Evolutionary conservation across 163 green algal species (phyloP).

Genomic region (Chlorella variabilis): DNA sequence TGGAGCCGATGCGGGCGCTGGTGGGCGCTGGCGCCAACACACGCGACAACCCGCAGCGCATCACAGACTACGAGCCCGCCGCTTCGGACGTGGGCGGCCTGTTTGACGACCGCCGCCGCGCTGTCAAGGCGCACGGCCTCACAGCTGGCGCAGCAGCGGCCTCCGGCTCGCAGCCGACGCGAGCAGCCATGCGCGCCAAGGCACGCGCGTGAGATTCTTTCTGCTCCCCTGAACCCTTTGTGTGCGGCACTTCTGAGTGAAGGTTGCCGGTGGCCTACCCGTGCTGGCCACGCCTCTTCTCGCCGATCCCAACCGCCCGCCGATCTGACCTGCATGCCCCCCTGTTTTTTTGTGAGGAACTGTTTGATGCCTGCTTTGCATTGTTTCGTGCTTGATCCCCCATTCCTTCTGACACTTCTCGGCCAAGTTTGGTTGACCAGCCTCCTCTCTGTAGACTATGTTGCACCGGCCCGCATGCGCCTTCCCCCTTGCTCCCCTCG

Average conservation of each 20-base stretch:
- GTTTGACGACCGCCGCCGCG: conserved; percentile 44
- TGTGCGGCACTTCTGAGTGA: neutral
- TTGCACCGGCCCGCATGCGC: too few species aligned
- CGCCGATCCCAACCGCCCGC: too few species aligned
- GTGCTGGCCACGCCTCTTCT: too few species aligned
- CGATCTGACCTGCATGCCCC: too few species aligned
- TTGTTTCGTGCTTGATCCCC: too few species aligned
- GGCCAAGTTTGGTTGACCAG: too few species aligned
- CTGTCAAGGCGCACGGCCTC: neutral
- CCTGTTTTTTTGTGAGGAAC: too few species aligned
- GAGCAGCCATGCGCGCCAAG: neutral
- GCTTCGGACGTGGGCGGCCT: conserved; percentile 31
- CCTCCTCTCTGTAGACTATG: too few species aligned
- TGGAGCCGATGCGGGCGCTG: conserved; percentile 49
- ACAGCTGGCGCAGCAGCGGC: neutral
- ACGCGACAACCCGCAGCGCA: conserved; percentile 71
- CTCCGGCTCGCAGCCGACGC: neutral
- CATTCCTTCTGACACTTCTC: too few species aligned
- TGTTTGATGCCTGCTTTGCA: too few species aligned
- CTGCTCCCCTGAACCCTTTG: neutral
- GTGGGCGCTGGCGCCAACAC: conserved; percentile 64
- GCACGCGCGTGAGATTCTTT: neutral
- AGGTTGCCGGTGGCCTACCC: neutral
- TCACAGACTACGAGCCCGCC: conserved; percentile 69
- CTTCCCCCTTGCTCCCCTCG: too few species aligned